A percentile compares a stretch with the other conserved stretches of the same genome.
Evolutionary conservation across 805 yeast species (phyloP).

Genomic region (Saturnispora dispora): DNA sequence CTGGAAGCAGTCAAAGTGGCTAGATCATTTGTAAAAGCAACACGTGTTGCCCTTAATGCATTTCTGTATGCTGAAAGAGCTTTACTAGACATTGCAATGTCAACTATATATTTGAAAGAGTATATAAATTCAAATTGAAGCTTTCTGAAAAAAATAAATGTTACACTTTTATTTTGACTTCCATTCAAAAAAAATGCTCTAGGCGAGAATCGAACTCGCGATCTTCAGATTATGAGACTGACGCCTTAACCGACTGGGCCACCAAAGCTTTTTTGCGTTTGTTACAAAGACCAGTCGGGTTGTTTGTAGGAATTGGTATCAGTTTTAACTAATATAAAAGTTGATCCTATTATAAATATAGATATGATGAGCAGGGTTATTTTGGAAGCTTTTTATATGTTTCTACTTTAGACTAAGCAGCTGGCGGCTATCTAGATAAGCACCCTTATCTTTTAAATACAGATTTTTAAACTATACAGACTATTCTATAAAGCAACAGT

Average conservation of each 20-base stretch:
- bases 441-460: too few species aligned
- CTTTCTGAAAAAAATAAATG: background rate
- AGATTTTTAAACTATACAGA: too few species aligned
- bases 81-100: slow-evolving; percentile 11
- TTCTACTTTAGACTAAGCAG: too few species aligned
- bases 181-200: slow-evolving; percentile 19
- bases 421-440: too few species aligned
- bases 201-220: slow-evolving; percentile 35
- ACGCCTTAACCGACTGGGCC: slow-evolving; percentile 32
- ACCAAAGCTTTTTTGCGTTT: slow-evolving; percentile 20
- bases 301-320: too few species aligned
- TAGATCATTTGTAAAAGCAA: slow-evolving; percentile 48
- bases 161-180: background rate
- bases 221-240: slow-evolving; percentile 28
- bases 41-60: slow-evolving; percentile 55
- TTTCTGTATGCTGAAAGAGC: slow-evolving; percentile 47
- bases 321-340: too few species aligned
- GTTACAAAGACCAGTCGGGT: too few species aligned
- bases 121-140: background rate
- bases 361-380: too few species aligned
- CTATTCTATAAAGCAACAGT: too few species aligned
- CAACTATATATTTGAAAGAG: too few species aligned
- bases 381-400: too few species aligned
- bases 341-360: too few species aligned
- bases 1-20: slow-evolving; percentile 52